These are phyloP conservation scores for Daldinia eschscholtzii DNA, from an alignment of 2,329 filamentous ascomycete species.

Conservation along the genomic window DNA sequence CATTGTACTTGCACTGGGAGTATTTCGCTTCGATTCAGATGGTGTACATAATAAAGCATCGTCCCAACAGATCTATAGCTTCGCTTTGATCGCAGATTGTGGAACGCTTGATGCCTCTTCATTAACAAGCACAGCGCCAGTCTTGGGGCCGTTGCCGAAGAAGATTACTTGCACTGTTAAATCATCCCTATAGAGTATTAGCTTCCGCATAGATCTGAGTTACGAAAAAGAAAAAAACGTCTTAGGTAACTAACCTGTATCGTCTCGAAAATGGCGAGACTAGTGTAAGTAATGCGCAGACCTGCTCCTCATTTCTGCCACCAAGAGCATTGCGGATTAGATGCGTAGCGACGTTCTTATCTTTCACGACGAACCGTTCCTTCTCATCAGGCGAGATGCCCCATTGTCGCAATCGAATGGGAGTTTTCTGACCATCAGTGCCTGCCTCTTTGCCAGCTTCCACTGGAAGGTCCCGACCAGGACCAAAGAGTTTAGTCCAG, in stretches of 20 bases:
- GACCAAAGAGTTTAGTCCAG: constrained; percentile 76
- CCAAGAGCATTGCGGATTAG: constrained; percentile 94
- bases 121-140: constrained; percentile 85
- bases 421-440: constrained; percentile 81
- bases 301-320: constrained; percentile 91
- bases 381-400: constrained; percentile 79
- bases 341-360: constrained; percentile 96
- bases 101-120: constrained; percentile 81
- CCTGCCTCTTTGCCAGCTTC: constrained; percentile 69
- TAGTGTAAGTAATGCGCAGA: constrained; percentile 90
- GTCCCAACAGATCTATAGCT: constrained; percentile 45
- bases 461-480: constrained; percentile 75
- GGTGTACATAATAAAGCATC: constrained; percentile 18
- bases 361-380: constrained; percentile 91
- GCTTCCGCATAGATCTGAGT: constrained; percentile 18
- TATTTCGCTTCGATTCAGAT: not conserved
- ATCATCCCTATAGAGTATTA: constrained; percentile 76
- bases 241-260: constrained; percentile 76
- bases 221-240: not conserved
- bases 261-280: constrained; percentile 91
- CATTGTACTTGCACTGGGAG: constrained; percentile 4
- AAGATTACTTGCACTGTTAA: constrained; percentile 98
- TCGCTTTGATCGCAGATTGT: constrained; percentile 51
- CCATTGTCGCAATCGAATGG: constrained; percentile 92
- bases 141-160: constrained; percentile 85